Conservation (phyloP, 139 green algal species). For the Picochlorum sp. region DNA sequence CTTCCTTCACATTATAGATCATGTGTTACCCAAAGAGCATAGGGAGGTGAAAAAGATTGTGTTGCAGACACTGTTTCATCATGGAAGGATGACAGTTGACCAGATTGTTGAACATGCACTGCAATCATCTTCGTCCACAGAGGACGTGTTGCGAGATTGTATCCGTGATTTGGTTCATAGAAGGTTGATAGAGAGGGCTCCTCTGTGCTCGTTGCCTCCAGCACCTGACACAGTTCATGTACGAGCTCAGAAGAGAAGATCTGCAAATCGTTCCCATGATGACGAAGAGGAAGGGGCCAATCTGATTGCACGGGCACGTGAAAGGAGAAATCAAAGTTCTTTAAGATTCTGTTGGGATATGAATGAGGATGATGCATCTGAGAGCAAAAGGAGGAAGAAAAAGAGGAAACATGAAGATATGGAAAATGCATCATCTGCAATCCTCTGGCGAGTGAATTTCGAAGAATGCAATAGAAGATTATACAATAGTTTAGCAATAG, state of each 20-base stretch:
- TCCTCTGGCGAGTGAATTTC: constrained; percentile 34
- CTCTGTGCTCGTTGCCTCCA: constrained; percentile 18
- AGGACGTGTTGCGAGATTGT: neutral
- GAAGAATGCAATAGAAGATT: constrained; percentile 53
- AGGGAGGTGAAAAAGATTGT: constrained; percentile 15
- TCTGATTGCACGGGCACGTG: neutral
- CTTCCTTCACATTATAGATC: constrained; percentile 45
- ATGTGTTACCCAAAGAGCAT: constrained; percentile 17
- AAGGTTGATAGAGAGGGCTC: constrained; percentile 27
- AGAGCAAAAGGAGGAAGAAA: neutral
- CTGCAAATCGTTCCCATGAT: constrained; percentile 18
- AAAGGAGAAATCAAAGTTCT: neutral
- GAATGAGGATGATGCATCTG: neutral
- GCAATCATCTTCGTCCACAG: neutral
- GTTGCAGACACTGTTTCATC: constrained; percentile 45
- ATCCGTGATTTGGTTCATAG: constrained; percentile 18
- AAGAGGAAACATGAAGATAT: neutral
- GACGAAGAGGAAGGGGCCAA: constrained; percentile 26
- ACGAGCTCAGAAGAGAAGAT: constrained; percentile 25
- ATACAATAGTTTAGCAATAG: constrained; percentile 30
- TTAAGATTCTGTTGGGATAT: neutral
- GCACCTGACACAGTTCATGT: constrained; percentile 19
- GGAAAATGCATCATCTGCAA: constrained; percentile 5
- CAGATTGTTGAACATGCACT: neutral
- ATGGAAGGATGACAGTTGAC: constrained; percentile 42